Percentiles rank a stretch among this genome's conserved stretches.
Evolutionary conservation across 257 asterid genomes (phyloP).

Genomic region (Primulina eburnea): DNA sequence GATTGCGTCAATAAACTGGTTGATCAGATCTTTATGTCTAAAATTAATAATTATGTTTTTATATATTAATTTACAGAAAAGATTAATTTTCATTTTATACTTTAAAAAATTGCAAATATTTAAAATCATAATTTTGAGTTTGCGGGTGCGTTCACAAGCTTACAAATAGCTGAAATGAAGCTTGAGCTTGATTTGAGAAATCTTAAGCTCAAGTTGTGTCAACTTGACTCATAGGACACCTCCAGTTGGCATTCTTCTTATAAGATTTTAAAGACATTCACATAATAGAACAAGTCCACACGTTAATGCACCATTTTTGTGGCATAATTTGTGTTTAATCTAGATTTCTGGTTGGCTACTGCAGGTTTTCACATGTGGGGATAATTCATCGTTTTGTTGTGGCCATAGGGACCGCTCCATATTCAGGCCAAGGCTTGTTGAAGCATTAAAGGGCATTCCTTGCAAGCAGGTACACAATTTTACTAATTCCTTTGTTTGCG

Average conservation of each 20-base stretch:
- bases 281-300: neutral
- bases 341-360: constrained; percentile 22
- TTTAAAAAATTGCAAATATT: no score
- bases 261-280: constrained; percentile 12
- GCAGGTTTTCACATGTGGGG: constrained; percentile 87
- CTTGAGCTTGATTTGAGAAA: neutral
- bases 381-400: constrained; percentile 78
- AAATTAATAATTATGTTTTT: no score
- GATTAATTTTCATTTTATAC: no score
- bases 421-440: constrained; percentile 73
- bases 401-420: constrained; percentile 77
- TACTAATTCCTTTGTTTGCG: neutral
- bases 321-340: constrained; percentile 14
- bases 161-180: neutral
- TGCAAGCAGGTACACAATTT: constrained; percentile 63
- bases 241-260: neutral
- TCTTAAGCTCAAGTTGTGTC: neutral
- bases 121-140: neutral
- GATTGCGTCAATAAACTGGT: neutral
- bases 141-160: neutral
- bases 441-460: constrained; percentile 58
- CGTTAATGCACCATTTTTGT: neutral
- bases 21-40: neutral
- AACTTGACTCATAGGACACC: neutral
- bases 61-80: no score